Conservation (phyloP, 257 asterid species). For the Penstemon davidsonii region DNA sequence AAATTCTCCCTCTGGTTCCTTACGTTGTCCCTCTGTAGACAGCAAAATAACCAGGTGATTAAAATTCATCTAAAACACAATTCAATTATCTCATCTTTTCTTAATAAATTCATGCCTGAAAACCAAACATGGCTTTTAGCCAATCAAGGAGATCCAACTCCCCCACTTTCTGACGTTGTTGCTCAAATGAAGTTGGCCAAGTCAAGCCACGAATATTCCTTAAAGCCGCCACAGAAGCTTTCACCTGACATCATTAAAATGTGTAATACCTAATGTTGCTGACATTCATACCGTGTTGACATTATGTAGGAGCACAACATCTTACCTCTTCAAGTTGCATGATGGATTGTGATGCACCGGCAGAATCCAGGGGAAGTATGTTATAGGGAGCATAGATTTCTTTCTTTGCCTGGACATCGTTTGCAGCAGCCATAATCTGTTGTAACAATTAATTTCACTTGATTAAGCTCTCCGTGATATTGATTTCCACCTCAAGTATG, state of each 20-base stretch:
- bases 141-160: constrained; percentile 83
- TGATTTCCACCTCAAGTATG: constrained; percentile 23
- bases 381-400: constrained; percentile 76
- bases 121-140: constrained; percentile 80
- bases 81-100: constrained; percentile 23
- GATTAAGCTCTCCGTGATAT: constrained; percentile 7
- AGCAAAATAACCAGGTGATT: constrained; percentile 23
- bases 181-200: constrained; percentile 74
- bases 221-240: constrained; percentile 72
- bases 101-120: constrained; percentile 59
- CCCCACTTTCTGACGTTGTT: constrained; percentile 64
- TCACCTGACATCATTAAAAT: constrained; percentile 46
- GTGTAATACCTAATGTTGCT: background rate
- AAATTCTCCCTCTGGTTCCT: constrained; percentile 83
- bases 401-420: constrained; percentile 74
- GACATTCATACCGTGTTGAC: background rate
- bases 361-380: constrained; percentile 76
- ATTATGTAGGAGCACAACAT: constrained; percentile 14
- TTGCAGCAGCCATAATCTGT: constrained; percentile 83
- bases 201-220: constrained; percentile 50
- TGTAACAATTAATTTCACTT: constrained; percentile 20
- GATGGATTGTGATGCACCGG: constrained; percentile 71
- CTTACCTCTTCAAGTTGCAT: constrained; percentile 85
- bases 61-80: constrained; percentile 22
- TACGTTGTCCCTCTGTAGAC: constrained; percentile 71